phyloP scores from a whole-genome alignment of 306 rosid genomes.

The Malus orientalis region DNA sequence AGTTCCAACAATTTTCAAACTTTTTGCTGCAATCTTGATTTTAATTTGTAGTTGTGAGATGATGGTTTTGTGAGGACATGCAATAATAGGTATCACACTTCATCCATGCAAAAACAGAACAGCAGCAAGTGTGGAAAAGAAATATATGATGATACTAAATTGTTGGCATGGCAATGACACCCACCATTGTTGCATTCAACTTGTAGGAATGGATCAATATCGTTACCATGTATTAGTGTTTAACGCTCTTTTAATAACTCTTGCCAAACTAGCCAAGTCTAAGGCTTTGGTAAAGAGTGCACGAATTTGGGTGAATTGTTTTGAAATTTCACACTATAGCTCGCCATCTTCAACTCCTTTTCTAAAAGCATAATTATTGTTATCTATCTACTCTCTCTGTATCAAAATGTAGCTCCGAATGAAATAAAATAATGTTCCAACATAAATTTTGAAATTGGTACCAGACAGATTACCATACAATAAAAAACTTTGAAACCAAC shows the following conservation, averaged over 20 bases:
- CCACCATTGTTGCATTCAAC: background rate
- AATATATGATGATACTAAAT: too few relatives aligned
- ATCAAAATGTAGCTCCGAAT: background rate
- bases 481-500: too few relatives aligned
- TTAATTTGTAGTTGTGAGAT: background rate
- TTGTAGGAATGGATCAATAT: too few relatives aligned
- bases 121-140: background rate
- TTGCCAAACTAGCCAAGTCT: too few relatives aligned
- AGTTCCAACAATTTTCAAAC: background rate
- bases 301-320: background rate
- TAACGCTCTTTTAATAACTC: too few relatives aligned
- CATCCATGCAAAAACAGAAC: background rate
- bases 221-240: background rate
- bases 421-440: too few relatives aligned
- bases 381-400: background rate
- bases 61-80: background rate
- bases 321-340: background rate
- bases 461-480: accelerated
- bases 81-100: background rate
- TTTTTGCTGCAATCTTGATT: background rate
- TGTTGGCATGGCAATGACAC: background rate
- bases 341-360: background rate
- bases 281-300: background rate
- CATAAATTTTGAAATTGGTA: too few relatives aligned
- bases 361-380: background rate